Evolutionary conservation across 2,329 filamentous ascomycete genomes (phyloP), one percentile per base, ranked within the genome.

Genomic region (Tolypocladium cylindrosporum): DNA sequence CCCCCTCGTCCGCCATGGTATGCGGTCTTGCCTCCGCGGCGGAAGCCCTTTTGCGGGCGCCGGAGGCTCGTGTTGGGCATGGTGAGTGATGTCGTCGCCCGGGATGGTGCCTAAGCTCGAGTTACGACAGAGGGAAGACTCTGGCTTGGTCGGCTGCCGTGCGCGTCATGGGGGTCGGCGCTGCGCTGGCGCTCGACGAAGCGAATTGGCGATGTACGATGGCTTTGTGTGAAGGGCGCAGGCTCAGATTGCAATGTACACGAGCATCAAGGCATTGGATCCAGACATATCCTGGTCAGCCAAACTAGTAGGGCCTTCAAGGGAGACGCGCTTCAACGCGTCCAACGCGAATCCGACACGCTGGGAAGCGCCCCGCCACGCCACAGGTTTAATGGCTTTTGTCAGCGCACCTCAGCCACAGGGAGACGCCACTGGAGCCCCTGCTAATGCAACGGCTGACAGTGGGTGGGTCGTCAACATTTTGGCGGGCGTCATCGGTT

Each of bases 1-100:
- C 85, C 79, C 66, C 82, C 78, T 62, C 82, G 80, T 61, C 75
- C 77, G 67, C 89, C 88, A 80, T 90, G 88, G 72, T 86, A 88
- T 60, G 85, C 83, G 56, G 78, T 74, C 71, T 88, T 90, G 60
- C 83, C 83, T 77, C 72, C 89, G 76, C 76, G 88, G 77, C 74
- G 89, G 79, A 81, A 84, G 68, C 85, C 84, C 70, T 86, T 85
- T 68, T 84, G 79, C 52, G 85, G 85, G 67, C 77, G 78, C 58
- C 84, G 76, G 65, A 86, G 71, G 55, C 76, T 76, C 53, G 81
- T 85, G 71, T 84, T 85, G 53, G 84, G 74, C 86, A 88, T 83
- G 39, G 14, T 58, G 55, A 8, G 14, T 58, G 55, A 8, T 16
- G 55, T 11, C n/a, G 36, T 57, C 19, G 54, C 50, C 27, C 53